Conservation (phyloP, 2,329 filamentous ascomycete genomes). For the Epichloe gansuensis region DNA sequence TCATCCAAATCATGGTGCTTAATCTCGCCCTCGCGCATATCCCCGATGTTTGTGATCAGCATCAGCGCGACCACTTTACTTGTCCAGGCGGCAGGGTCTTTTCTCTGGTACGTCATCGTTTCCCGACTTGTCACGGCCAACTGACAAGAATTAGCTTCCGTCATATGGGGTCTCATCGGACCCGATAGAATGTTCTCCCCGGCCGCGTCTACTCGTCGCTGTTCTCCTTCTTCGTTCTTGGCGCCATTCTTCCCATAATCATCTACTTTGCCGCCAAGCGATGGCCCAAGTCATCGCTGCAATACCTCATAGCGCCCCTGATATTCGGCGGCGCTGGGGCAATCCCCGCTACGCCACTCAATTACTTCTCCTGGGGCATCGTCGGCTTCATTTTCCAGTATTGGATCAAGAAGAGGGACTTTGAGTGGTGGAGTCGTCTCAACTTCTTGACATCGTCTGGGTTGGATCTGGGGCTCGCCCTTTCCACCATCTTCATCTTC, state of each 20-base stretch:
- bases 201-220: conserved; percentile 50
- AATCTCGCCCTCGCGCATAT: conserved; percentile 52
- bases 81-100: conserved; percentile 53
- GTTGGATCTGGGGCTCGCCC: conserved; percentile 55
- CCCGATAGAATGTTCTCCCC: conserved; percentile 50
- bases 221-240: conserved; percentile 47
- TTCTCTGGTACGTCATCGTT: conserved; percentile 33
- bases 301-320: conserved; percentile 47
- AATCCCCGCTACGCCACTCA: conserved; percentile 59
- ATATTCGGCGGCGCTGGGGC: conserved; percentile 47
- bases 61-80: conserved; percentile 46
- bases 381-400: conserved; percentile 62
- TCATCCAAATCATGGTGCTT: conserved; percentile 53
- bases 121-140: neutral
- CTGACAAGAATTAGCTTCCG: conserved; percentile 31
- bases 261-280: conserved; percentile 38
- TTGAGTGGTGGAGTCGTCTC: conserved; percentile 61
- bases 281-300: conserved; percentile 37
- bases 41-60: conserved; percentile 46
- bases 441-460: conserved; percentile 63
- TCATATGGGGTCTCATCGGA: conserved; percentile 57
- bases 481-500: conserved; percentile 58
- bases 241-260: conserved; percentile 38
- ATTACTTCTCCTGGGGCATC: conserved; percentile 62
- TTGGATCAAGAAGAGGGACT: conserved; percentile 49